Evolutionary conservation across 2,329 filamentous ascomycete genomes (phyloP).

Genomic region (Aspergillus transmontanensis): DNA sequence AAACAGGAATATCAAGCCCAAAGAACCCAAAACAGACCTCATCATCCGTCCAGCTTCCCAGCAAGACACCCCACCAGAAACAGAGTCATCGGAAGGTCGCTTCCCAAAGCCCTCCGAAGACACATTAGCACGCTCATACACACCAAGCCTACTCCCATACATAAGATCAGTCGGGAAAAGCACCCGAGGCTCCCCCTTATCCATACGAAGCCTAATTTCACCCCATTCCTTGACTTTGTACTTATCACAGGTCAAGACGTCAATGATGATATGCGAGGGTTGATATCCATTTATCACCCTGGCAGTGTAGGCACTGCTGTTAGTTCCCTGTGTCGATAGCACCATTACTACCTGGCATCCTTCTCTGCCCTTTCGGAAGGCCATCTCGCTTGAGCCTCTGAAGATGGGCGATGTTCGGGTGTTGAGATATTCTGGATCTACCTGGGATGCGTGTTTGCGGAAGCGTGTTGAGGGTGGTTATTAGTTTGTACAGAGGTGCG

Average conservation of each 20-base stretch:
- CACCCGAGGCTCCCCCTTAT: constrained; percentile 32
- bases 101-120: constrained; percentile 3
- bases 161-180: constrained; percentile 31
- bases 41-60: not conserved
- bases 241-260: constrained; percentile 31
- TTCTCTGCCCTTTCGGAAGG: too few species aligned
- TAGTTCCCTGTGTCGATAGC: too few species aligned
- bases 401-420: too few species aligned
- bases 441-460: too few species aligned
- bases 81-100: not conserved
- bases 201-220: constrained; percentile 30
- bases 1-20: not conserved
- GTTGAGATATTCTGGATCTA: too few species aligned
- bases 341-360: too few species aligned
- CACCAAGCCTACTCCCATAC: constrained; percentile 36
- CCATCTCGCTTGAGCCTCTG: too few species aligned
- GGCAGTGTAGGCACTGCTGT: too few species aligned
- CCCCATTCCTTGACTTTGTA: constrained; percentile 30
- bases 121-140: constrained; percentile 18
- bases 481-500: too few species aligned
- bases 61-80: not conserved
- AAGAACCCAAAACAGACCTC: not conserved
- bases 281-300: too few species aligned
- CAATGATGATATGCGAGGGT: constrained; percentile 27
- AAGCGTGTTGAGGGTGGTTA: too few species aligned